Evolutionary conservation across 495 filamentous ascomycete species (phyloP), one percentile per base, ranked within the genome.

Genomic region (Usnea hakonensis): DNA sequence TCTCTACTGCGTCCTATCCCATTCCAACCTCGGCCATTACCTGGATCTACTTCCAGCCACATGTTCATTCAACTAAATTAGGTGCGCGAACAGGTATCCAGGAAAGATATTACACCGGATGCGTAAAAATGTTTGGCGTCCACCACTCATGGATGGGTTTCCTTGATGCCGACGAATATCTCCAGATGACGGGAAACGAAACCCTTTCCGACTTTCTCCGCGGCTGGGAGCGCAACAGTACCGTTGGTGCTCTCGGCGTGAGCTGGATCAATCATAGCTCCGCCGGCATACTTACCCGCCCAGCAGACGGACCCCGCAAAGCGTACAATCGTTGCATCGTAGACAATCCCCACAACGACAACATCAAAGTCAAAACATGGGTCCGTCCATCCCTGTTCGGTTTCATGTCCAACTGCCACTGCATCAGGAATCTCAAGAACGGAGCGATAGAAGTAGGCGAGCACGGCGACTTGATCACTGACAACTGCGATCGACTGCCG

Each of bases 1-100:
- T 71, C 46, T 63, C 58, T 16, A 59, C 65, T 28, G 55, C 65
- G 10, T 52, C 33, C 19, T 19, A 61, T 11, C 35, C 56, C 32
- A 26, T 69, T 17, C 48, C 60, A 3, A 21, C 32, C 48, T 40
- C 48, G 3, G 13, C 60, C 17, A 14, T 55, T 17, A 65, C 60
- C 0, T 70, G 66, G 33, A 33, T 41, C 16, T 69, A 57, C 41
- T 26, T 58, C 30, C 23, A 46, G 35, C 16, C 55, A 5, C 16
- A 32, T 11, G 23, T 43, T 8, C 54, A 62, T n/a, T 28, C 44
- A 28, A 23, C 26, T 14, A 19, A 19, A 41, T 17, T 41, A 7
- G 38, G 38, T 17, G 38, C 5, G 38, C 38, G 38, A 17, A 19
- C 16, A 41, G 38, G 38, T 6, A 53, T 62, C 16, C 60, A 62